A percentile compares a stretch with the other conserved stretches of the same genome.
Evolutionary conservation across 192 early-diverging fungal species (phyloP).

Genomic region (Gonapodya sp.): DNA sequence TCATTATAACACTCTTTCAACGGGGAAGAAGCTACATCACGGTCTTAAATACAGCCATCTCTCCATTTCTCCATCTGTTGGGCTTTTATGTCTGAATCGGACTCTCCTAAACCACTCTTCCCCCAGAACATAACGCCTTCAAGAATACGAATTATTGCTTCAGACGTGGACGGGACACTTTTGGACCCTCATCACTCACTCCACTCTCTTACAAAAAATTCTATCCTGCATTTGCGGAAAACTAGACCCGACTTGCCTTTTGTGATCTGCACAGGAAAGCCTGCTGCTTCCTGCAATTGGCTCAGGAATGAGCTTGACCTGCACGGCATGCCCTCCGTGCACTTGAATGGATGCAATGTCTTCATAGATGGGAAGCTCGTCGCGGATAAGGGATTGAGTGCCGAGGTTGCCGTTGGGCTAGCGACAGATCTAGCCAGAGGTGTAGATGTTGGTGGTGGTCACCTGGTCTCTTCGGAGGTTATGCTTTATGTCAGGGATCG

Average conservation of each 20-base stretch:
- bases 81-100: too few species aligned
- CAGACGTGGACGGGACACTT: constrained; percentile 23
- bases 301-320: constrained; percentile 9
- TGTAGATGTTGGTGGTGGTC: not conserved
- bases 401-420: not conserved
- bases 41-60: too few species aligned
- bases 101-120: too few species aligned
- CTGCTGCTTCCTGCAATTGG: constrained; percentile 10
- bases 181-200: constrained; percentile 13
- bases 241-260: constrained; percentile 17
- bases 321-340: not conserved
- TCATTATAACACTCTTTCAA: too few species aligned
- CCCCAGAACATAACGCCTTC: too few species aligned
- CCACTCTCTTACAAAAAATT: constrained; percentile 8
- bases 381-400: not conserved
- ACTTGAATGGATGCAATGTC: not conserved
- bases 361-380: not conserved
- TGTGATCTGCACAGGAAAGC: constrained; percentile 19
- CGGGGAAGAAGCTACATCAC: too few species aligned
- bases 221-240: constrained; percentile 12
- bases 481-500: not conserved
- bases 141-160: too few species aligned
- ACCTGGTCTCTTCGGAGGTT: not conserved
- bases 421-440: not conserved
- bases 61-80: too few species aligned